Evolutionary conservation across 352 stramenopile genomes (phyloP).

Genomic region (Phytophthora citrophthora): DNA sequence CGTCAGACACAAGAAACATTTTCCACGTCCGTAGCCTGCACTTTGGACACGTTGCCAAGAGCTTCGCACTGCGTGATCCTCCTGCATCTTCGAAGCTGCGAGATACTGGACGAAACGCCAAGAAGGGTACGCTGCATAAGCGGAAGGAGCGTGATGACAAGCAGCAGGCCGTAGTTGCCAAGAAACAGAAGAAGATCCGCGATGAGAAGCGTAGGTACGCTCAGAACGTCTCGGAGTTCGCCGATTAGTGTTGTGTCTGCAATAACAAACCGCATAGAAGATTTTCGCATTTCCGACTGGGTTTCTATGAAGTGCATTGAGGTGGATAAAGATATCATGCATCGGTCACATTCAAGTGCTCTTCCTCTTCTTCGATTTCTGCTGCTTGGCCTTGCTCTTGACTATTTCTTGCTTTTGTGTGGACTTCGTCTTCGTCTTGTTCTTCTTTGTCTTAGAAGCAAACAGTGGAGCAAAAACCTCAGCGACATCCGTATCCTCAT

Average conservation of each 20-base stretch:
- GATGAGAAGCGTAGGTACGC: slow-evolving; percentile 70
- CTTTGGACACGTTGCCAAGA: slow-evolving; percentile 94
- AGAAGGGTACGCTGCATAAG: slow-evolving; percentile 84
- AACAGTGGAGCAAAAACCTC: slow-evolving; percentile 62
- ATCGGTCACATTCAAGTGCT: slow-evolving; percentile 30
- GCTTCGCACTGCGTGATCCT: slow-evolving; percentile 90
- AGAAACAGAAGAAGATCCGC: slow-evolving; percentile 68
- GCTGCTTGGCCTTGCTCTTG: slow-evolving; percentile 43
- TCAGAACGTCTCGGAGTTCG: slow-evolving; percentile 83
- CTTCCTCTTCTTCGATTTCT: slow-evolving; percentile 57
- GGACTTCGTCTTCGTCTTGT: slow-evolving; percentile 31
- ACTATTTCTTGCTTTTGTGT: slow-evolving; percentile 23
- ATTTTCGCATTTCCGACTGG: slow-evolving; percentile 16
- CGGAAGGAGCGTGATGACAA: slow-evolving; percentile 84
- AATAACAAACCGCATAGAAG: slow-evolving; percentile 24
- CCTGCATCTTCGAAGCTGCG: slow-evolving; percentile 83
- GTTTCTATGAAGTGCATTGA: slow-evolving; percentile 24
- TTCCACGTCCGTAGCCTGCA: slow-evolving; percentile 94
- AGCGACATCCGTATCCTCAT: slow-evolving; percentile 45
- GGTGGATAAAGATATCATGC: slow-evolving; percentile 31
- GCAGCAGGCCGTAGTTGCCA: slow-evolving; percentile 51
- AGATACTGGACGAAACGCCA: slow-evolving; percentile 74
- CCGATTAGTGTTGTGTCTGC: slow-evolving; percentile 42
- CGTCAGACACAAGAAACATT: slow-evolving; percentile 89
- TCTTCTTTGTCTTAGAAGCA: slow-evolving; percentile 38